Percentiles rank a stretch among this genome's conserved stretches.
phyloP scores from a whole-genome alignment of 1,139 yeast genomes.

The Blastobotrys petasosporus region DNA sequence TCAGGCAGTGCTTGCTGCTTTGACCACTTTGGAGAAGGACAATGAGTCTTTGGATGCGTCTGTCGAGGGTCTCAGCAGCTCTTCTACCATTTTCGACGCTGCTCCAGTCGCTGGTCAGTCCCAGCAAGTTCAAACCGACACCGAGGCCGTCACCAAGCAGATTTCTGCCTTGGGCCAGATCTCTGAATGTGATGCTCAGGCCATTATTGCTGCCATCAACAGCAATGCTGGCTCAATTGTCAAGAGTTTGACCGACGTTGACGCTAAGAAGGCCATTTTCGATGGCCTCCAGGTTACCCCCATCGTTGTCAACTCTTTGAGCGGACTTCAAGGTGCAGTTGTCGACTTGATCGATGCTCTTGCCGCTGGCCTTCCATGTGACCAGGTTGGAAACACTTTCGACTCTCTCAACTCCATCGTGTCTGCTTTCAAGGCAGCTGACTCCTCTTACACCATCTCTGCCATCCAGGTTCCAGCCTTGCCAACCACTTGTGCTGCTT shows the following conservation, averaged over 20 bases:
- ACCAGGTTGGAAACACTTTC: slow-evolving; percentile 6
- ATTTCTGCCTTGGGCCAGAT: slow-evolving; percentile 2
- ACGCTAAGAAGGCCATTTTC: slow-evolving; percentile 2
- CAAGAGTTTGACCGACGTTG: slow-evolving; percentile 3
- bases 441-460: neutral
- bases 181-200: slow-evolving; percentile 5
- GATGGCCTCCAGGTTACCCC: slow-evolving; percentile 1
- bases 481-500: neutral
- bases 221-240: neutral
- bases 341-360: slow-evolving; percentile 4
- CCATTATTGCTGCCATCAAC: neutral
- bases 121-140: neutral
- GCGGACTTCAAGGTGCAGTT: slow-evolving; percentile 2
- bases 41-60: slow-evolving; percentile 4
- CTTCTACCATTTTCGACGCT: neutral
- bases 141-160: slow-evolving; percentile 2
- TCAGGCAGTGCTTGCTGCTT: neutral
- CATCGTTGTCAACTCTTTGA: neutral
- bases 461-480: neutral
- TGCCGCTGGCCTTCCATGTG: slow-evolving; percentile 5
- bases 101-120: neutral
- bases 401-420: slow-evolving; percentile 2
- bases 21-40: neutral
- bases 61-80: neutral
- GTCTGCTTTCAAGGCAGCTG: slow-evolving; percentile 6